phyloP scores from a whole-genome alignment of 2,329 filamentous ascomycete species.

The Apiospora rasikravindrae region DNA sequence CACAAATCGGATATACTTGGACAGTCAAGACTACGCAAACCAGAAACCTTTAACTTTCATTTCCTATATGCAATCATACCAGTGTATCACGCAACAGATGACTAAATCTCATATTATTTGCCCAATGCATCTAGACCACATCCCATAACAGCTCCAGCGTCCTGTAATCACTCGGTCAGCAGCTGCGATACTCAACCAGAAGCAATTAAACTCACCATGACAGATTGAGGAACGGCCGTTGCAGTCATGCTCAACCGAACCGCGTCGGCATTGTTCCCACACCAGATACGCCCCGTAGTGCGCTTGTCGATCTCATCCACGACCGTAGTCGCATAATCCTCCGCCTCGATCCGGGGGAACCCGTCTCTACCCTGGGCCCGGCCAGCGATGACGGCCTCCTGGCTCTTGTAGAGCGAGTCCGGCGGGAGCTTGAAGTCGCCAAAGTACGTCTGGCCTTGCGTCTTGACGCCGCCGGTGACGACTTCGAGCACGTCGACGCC shows the following conservation, averaged over 20 bases:
- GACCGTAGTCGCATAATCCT: constrained; percentile 31
- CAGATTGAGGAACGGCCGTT: background rate
- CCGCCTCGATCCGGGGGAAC: constrained; percentile 30
- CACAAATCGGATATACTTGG: no score
- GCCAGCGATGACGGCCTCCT: constrained; percentile 28
- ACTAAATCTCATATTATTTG: background rate
- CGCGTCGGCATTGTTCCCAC: background rate
- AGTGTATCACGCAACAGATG: background rate
- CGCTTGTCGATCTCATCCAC: constrained; percentile 28
- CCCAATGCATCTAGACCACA: constrained; percentile 31
- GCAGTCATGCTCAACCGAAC: background rate
- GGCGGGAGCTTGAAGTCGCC: constrained; percentile 31
- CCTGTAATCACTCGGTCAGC: constrained; percentile 28
- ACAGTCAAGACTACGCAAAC: background rate
- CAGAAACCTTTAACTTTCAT: background rate
- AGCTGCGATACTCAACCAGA: constrained; percentile 25
- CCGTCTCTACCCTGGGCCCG: constrained; percentile 32
- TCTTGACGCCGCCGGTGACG: constrained; percentile 21
- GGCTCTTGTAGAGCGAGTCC: constrained; percentile 32
- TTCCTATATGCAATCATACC: background rate
- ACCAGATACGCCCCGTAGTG: constrained; percentile 25
- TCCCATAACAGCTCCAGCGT: constrained; percentile 30
- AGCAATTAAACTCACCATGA: background rate
- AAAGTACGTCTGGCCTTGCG: constrained; percentile 34
- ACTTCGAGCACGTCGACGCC: constrained; percentile 35